These are phyloP conservation scores for Heterobasidion occidentale DNA, from an alignment of 1,284 basidiomycete genomes.

Conservation along the genomic window DNA sequence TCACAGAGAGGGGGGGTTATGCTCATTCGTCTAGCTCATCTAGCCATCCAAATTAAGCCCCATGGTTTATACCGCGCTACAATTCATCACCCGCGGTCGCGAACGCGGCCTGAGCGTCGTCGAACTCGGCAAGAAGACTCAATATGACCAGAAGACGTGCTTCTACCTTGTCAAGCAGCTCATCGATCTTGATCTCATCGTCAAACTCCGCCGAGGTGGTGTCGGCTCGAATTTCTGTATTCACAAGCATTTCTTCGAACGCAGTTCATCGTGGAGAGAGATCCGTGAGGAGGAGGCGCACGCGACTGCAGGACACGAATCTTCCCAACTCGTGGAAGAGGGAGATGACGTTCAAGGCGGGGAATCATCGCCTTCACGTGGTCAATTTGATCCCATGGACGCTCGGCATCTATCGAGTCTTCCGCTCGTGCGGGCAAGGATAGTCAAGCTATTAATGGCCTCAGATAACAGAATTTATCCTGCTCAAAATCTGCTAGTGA, in stretches of 20 bases:
- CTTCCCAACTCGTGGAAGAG: conserved; percentile 18
- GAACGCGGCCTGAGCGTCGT: conserved; percentile 74
- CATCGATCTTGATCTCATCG: conserved; percentile 60
- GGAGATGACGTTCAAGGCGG: conserved; percentile 30
- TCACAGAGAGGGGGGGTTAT: conserved; percentile 2
- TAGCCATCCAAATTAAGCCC: conserved; percentile 75
- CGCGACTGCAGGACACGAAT: conserved; percentile 18
- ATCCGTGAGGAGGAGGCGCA: conserved; percentile 59
- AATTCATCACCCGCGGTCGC: conserved; percentile 74
- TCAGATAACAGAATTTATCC: conserved; percentile 62
- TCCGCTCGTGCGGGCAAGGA: conserved; percentile 54
- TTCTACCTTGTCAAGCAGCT: conserved; percentile 79
- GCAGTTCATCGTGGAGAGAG: conserved; percentile 60
- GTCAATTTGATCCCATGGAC: conserved; percentile 66
- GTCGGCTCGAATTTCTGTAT: conserved; percentile 68
- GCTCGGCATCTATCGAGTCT: conserved; percentile 67
- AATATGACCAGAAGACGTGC: conserved; percentile 85
- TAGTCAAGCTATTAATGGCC: conserved; percentile 59
- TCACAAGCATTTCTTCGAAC: conserved; percentile 72
- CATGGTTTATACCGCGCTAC: conserved; percentile 82
- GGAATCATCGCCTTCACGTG: conserved; percentile 18
- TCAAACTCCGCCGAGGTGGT: conserved; percentile 71
- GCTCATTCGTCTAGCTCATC: conserved; percentile 3
- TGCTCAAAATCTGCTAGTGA: conserved; percentile 61
- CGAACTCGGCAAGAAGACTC: conserved; percentile 69